Evolutionary conservation across 2,329 filamentous ascomycete species (phyloP).

Genomic region (Epichloe aotearoae): DNA sequence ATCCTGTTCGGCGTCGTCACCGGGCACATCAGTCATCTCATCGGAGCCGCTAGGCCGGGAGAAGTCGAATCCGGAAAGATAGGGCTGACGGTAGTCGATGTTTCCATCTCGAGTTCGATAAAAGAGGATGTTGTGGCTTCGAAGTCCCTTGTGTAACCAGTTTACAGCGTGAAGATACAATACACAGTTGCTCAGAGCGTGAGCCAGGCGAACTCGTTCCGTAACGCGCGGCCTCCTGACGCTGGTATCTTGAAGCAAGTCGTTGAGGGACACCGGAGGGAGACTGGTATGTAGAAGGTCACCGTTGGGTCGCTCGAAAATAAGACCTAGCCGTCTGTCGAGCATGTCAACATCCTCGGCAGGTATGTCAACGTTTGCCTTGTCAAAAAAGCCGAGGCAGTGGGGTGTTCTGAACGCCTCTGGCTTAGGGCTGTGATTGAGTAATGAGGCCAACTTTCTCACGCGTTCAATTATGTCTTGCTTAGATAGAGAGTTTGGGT

Average conservation of each 20-base stretch:
- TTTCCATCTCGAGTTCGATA: conserved; percentile 21
- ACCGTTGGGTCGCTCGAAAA: conserved; percentile 36
- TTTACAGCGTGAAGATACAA: conserved; percentile 41
- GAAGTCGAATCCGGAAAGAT: conserved; percentile 41
- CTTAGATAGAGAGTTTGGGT: conserved; percentile 25
- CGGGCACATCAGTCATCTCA: conserved; percentile 36
- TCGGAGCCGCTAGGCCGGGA: conserved; percentile 35
- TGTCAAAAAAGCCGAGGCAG: conserved; percentile 38
- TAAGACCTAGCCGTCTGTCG: conserved; percentile 34
- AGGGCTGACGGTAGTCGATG: conserved; percentile 27
- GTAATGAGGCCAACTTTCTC: conserved; percentile 31
- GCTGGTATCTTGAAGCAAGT: conserved; percentile 26
- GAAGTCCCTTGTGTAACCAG: conserved; percentile 46
- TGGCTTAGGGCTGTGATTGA: conserved; percentile 34
- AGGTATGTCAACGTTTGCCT: conserved; percentile 20
- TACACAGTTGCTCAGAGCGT: conserved; percentile 37
- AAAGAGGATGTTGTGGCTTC: conserved; percentile 40
- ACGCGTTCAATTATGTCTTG: conserved; percentile 30
- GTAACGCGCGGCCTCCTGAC: conserved; percentile 35
- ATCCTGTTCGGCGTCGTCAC: conserved; percentile 30
- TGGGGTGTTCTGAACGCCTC: conserved; percentile 36
- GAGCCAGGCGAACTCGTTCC: conserved; percentile 36
- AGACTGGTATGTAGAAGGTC: conserved; percentile 21
- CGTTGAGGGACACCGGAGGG: conserved; percentile 33
- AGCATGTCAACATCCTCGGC: conserved; percentile 28